Evolutionary conservation across 148 eudicot genomes (phyloP), one percentile per base, ranked within the genome.

Genomic region (Chenopodium formosanum): DNA sequence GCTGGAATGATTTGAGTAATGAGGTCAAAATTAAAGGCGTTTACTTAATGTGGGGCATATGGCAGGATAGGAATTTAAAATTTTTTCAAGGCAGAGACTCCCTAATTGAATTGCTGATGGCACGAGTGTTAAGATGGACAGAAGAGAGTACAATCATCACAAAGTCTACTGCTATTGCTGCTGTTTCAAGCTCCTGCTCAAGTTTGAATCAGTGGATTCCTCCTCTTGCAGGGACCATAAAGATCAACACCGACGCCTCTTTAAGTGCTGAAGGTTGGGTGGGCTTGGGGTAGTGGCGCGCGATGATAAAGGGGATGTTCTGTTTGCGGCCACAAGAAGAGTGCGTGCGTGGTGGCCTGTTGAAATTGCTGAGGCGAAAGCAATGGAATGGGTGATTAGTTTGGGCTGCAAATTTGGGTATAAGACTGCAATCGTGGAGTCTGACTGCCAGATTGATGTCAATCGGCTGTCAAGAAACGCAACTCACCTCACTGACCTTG

Each of bases 301-400:
- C 0, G 19, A 17, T 13, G 0, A 6, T 1, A 17, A 0, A 4
- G 23, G 23, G 1, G 22, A 4, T 2, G 64, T 60, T 0, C 7
- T 60, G 0, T 60, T 60, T 20, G 64, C 64, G 4, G 64, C 25
- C 7, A 4, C n/a, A 4, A 13, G 23, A 6, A 13, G 22, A 20
- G 20, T 60, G 0, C 23, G 64, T 19, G 64, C 23, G 0, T 14
- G 19, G 20, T 60, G 64, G 64, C 4, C 64, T 60, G 64, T 17
- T 0, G 64, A 14, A 6, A 14, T 60, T 0, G 64, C 64, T 2
- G 64, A 60, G 3, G 64, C 64, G 0, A 16, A 60, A 4, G 64
- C 64, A 0, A 0, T 20, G 0, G 14, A 11, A 0, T 53, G 2
- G 60, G 17, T 2, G 0, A 16, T 16, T 0, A 53, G 3, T 0